Evolutionary conservation across 2,329 filamentous ascomycete species (phyloP), one percentile per base, ranked within the genome.

Genomic region (Domatiomyces catenatus): DNA sequence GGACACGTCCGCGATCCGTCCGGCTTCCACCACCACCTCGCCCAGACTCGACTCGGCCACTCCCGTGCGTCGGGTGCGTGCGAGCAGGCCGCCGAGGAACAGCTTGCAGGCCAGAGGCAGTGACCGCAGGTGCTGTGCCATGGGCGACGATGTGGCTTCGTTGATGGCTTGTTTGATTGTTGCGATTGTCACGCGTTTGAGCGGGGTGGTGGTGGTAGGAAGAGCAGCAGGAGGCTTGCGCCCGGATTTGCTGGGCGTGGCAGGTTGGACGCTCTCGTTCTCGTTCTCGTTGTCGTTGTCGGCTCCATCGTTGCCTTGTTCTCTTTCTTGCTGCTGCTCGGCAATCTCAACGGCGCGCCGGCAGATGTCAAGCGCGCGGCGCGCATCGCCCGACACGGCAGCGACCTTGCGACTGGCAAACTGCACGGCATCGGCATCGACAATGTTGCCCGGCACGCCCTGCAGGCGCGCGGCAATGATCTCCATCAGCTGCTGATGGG

Each of bases 341-440:
- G 90, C 92, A 22, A 98, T 80, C 67, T 98, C 92, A 12, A 98
- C 92, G 1, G 92, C 92, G 56, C 92, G 80, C 26, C 92, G 80
- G 65, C 93, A 98, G 53, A 98, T 96, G 61, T 98, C 92, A 18
- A 98, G 75, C 1, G 89, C 92, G 56, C 92, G 80, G 51, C 92
- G 77, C 17, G 92, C 92, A 61, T 98, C 92, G 52, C 92, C 93
- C 56, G 86, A 93, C 44, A 98, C 93, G 42, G 92, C 90, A 4
- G 92, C 92, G 28, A 98, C 92, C 69, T 98, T 98, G 54, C 92
- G 81, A 59, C 86, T 90, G 2, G 92, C 92, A 63, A 98, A 98
- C 67, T 96, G 90, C 47, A 98, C 79, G 12, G 92, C 93, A 62
- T 98, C 92, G 1, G 86, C 73, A 54, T 95, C 87, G 42, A 98